Base-by-base conservation (phyloP, 2,329 filamentous ascomycete genomes). In the Colletotrichum spinosum region DNA sequence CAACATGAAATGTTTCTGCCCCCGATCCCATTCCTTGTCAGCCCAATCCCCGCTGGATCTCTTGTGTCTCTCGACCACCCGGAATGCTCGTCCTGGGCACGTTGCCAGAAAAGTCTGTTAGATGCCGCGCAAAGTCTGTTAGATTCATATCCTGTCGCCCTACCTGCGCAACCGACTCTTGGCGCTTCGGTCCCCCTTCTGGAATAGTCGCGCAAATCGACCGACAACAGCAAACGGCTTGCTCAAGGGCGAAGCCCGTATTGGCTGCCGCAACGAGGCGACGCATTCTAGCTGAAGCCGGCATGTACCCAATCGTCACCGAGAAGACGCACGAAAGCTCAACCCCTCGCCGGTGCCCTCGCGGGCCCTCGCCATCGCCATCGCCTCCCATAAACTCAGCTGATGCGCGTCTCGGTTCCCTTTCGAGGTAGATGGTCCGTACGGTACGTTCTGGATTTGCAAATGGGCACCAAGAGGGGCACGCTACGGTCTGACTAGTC, bases 81-180 rank as follows among this genome's bases (percentile, higher is more conserved):
- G 62, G 62, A 62, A 52, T 62, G 62, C 52, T 52, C 33, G 62
- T 62, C 48, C 38, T 15, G 25, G 44, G 58, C 62, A 65, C 62
- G 62, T 65, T 65, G 62, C 9, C 6, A 33, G 34, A 55, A 62
- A 55, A 62, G 46, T 65, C 41, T 56, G 25, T 25, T 25, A 5
- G 25, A 25, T 5, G 25, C 25, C 2, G 25, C 4, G 25, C 25
- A 25, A 25, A 25, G 25, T 25, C 25, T 25, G 25, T 25, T 25
- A 25, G 25, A 25, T 25, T 25, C 25, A 5, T 4, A 25, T 25
- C 25, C 25, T 25, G 58, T 51, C 54, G 57, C 62, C 15, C 53
- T 50, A 37, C 9, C 42, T 60, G 42, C 9, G 12, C 52, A 52
- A 42, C 25, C 52, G 35, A 33, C 46, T 65, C 62, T 65, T 65